Evolutionary conservation across 176 grass and related monocot species (phyloP), one percentile per base, ranked within the genome.

Genomic region (Carex scoparia): DNA sequence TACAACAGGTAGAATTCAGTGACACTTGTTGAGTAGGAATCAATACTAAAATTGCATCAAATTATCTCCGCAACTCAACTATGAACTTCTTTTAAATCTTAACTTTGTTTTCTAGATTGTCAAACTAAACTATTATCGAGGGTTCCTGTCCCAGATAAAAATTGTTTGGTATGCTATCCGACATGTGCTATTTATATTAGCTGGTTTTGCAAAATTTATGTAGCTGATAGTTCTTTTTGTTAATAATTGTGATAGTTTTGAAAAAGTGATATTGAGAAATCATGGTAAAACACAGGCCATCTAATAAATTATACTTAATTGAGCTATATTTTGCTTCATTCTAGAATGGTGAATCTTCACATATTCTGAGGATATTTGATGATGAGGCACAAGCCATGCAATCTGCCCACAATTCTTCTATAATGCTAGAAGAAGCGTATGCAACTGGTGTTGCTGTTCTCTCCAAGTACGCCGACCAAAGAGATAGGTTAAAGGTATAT

Each of bases 301-400:
- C 51, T 33, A 2, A 57, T 78, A 5, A 32, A 31, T 48, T 77
- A 77, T 77, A 55, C 28, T 57, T 57, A 57, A 56, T 57, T 10
- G 6, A 62, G 35, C 40, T 42, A 49, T 86, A 48, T 18, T 2
- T 85, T 46, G 27, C 42, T 23, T 53, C 81, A 40, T 69, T 87
- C 48, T 86, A 99, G 96, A 94, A 95, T 88, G 91, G 95, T 4
- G 96, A 95, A 42, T 99, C 96, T 63, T 95, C 90, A 42, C 91
- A 99, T 60, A 69, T 99, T 61, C 86, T 99, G 68, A 85, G 86
- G 81, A 95, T 99, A 88, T 99, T 99, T 35, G 93, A 99, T 37
- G 96, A 99, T 11, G 93, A 99, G 86, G 81, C 86, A 51, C 93
- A 94, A 61, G 96, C 96, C 81, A 88, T 91, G 96, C 93, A 95